Conservation (phyloP, 148 eudicot species). For the Chenopodium album region DNA sequence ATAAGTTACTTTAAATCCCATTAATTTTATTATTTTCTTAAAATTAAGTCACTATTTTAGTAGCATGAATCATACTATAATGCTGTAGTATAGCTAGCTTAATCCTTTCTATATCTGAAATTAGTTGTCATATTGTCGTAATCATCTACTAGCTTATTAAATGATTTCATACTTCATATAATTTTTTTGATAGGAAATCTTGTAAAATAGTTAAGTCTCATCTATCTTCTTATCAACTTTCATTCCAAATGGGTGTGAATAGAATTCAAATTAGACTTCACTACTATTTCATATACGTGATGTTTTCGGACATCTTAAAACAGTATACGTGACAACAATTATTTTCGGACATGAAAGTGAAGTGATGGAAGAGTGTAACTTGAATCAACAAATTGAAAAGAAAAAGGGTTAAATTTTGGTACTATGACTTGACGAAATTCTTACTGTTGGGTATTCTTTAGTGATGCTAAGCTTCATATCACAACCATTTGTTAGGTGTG, state of each 20-base stretch:
- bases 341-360: background rate
- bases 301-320: no score
- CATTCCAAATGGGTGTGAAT: no score
- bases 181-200: no score
- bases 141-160: no score
- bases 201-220: background rate
- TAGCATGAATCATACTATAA: no score
- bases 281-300: background rate
- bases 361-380: background rate
- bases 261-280: no score
- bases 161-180: no score
- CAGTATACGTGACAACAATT: background rate
- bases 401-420: background rate
- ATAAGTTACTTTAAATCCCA: no score
- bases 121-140: no score
- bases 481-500: conserved; percentile 27
- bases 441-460: conserved; percentile 8
- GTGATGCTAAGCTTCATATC: conserved; percentile 24
- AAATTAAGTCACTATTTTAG: no score
- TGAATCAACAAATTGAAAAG: background rate
- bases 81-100: no score
- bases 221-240: background rate
- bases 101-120: background rate
- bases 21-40: no score
- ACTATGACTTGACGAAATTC: conserved; percentile 10